phyloP scores from a whole-genome alignment of 768 basidiomycete genomes.

The Russula olivacea region DNA sequence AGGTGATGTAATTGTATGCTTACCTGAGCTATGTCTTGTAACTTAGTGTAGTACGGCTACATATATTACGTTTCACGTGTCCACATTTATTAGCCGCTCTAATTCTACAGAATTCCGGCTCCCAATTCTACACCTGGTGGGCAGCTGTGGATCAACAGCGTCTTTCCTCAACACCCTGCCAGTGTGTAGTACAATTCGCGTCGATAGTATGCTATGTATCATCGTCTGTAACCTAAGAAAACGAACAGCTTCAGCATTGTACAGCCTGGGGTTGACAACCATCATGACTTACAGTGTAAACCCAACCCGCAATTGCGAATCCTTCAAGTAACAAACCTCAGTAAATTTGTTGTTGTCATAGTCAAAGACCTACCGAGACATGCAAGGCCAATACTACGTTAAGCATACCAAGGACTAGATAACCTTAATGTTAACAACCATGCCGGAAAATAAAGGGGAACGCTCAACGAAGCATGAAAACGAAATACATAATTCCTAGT shows the following conservation, averaged over 20 bases:
- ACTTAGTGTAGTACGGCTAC: too few relatives aligned
- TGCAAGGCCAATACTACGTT: conserved; percentile 14
- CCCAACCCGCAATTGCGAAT: conserved; percentile 4
- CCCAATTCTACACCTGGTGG: neutral
- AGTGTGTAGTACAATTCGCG: conserved; percentile 19
- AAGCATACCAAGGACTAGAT: conserved; percentile 13
- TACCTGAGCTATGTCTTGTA: too few relatives aligned
- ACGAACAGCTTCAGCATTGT: neutral
- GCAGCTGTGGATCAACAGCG: neutral
- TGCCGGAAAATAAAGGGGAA: neutral
- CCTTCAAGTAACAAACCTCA: neutral
- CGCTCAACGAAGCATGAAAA: conserved; percentile 22
- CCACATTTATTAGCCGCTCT: neutral
- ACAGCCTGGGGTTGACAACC: neutral
- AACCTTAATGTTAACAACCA: neutral
- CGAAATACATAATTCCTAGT: conserved; percentile 23
- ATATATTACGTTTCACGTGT: neutral
- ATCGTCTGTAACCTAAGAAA: conserved; percentile 11
- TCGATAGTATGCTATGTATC: conserved; percentile 15
- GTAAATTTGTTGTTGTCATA: neutral
- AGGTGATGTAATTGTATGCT: too few relatives aligned
- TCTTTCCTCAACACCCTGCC: neutral
- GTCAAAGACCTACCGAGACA: conserved; percentile 3
- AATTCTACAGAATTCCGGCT: neutral
- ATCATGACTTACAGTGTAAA: conserved; percentile 9